Evolutionary conservation across 2,329 filamentous ascomycete genomes (phyloP).

Genomic region (Colletotrichum incanum): DNA sequence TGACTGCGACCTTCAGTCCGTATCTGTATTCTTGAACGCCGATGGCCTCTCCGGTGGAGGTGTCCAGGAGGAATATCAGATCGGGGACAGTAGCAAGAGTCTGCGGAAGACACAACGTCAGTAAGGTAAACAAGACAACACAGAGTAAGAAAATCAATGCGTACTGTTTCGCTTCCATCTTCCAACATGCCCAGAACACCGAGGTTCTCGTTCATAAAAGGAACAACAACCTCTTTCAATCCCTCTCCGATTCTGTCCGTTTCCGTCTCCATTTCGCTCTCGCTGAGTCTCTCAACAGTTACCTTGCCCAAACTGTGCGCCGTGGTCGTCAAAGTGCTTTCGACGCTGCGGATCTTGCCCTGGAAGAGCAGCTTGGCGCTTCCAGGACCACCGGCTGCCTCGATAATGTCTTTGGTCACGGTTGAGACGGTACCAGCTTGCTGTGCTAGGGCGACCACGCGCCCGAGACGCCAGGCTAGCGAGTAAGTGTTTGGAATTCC

Average conservation of each 20-base stretch:
- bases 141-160: background rate
- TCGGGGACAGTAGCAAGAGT: conserved; percentile 59
- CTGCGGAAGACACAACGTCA: conserved; percentile 23
- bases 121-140: background rate
- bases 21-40: conserved; percentile 57
- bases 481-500: conserved; percentile 56
- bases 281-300: conserved; percentile 57
- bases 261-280: conserved; percentile 51
- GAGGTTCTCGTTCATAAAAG: conserved; percentile 46
- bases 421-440: conserved; percentile 59
- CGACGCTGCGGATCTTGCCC: conserved; percentile 49
- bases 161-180: conserved; percentile 45
- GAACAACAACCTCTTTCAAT: conserved; percentile 39
- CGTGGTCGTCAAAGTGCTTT: conserved; percentile 61
- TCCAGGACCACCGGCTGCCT: conserved; percentile 55
- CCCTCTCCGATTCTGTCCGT: conserved; percentile 51
- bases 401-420: conserved; percentile 55
- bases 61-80: conserved; percentile 57
- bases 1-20: conserved; percentile 47
- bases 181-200: conserved; percentile 42
- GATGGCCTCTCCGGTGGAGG: conserved; percentile 54
- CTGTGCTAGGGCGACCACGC: conserved; percentile 63
- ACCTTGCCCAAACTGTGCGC: conserved; percentile 60
- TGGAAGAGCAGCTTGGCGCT: conserved; percentile 47
- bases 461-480: conserved; percentile 63